Conservation (phyloP, 768 basidiomycete species). For the Paxillus involutus region DNA sequence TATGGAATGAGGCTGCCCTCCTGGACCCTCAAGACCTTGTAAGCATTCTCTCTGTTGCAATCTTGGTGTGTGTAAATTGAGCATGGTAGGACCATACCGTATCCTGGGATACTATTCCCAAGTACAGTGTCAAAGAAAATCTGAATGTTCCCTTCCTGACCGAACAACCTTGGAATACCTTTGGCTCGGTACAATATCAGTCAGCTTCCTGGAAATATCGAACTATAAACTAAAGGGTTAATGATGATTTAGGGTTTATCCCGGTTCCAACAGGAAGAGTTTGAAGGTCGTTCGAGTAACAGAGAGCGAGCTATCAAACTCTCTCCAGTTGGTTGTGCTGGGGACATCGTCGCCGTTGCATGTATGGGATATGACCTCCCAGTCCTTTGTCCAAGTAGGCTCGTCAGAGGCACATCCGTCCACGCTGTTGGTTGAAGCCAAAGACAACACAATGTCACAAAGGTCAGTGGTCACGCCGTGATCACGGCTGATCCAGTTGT, state of each 20-base stretch:
- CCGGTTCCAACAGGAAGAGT: constrained; percentile 39
- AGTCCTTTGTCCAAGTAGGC: constrained; percentile 55
- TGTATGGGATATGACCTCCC: constrained; percentile 55
- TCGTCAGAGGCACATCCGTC: constrained; percentile 34
- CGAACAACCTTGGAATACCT: constrained; percentile 56
- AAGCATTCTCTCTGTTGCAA: constrained; percentile 4
- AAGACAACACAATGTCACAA: constrained; percentile 51
- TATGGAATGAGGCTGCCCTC: constrained; percentile 21
- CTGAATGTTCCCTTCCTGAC: constrained; percentile 61
- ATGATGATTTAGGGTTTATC: constrained; percentile 45
- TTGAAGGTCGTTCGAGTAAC: constrained; percentile 44
- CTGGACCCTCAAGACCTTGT: constrained; percentile 10
- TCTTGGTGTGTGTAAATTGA: constrained; percentile 5
- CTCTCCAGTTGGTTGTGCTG: constrained; percentile 55
- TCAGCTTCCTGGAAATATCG: constrained; percentile 32
- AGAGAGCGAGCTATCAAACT: constrained; percentile 47
- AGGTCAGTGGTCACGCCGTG: constrained; percentile 43
- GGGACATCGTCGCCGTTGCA: constrained; percentile 70
- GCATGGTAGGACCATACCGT: constrained; percentile 43
- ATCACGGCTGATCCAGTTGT: background rate
- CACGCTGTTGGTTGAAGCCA: constrained; percentile 52
- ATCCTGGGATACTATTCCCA: constrained; percentile 64
- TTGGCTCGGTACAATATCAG: constrained; percentile 60
- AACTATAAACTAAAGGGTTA: background rate
- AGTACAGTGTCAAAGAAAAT: constrained; percentile 29